phyloP scores from a whole-genome alignment of 495 filamentous ascomycete species.

The Neurospora hispaniola region DNA sequence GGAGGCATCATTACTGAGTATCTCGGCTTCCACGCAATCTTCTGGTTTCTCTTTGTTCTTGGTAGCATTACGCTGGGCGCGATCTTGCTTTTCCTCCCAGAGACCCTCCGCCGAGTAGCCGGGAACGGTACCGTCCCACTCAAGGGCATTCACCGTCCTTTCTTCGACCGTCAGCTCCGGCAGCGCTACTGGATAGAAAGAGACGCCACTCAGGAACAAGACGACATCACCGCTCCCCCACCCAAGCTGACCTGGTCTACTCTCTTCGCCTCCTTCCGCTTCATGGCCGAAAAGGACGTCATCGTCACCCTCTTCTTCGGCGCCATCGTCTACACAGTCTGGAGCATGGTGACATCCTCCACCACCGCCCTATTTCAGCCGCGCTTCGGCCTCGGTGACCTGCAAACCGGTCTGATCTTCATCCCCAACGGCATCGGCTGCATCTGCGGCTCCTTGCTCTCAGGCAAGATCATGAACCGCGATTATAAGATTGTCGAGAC shows the following conservation, averaged over 20 bases:
- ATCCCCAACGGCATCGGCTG: conserved; percentile 22
- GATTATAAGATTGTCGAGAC: conserved; percentile 16
- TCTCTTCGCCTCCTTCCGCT: conserved; percentile 46
- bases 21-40: conserved; percentile 55
- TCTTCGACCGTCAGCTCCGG: conserved; percentile 36
- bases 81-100: conserved; percentile 41
- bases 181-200: conserved; percentile 5
- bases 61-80: conserved; percentile 30
- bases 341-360: conserved; percentile 23
- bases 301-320: conserved; percentile 44
- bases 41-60: conserved; percentile 55
- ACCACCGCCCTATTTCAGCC: conserved; percentile 29
- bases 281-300: conserved; percentile 52
- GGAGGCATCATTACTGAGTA: conserved; percentile 53
- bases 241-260: conserved; percentile 34
- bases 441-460: conserved; percentile 12
- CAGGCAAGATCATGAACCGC: conserved; percentile 17
- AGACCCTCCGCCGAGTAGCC: conserved; percentile 55
- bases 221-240: conserved; percentile 8
- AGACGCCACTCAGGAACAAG: neutral
- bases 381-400: conserved; percentile 35
- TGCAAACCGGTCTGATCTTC: conserved; percentile 38
- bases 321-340: conserved; percentile 22
- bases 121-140: conserved; percentile 45
- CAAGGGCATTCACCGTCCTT: conserved; percentile 20